Conservation (phyloP, 176 grass and related monocot genomes). For the Carex myosuroides region DNA sequence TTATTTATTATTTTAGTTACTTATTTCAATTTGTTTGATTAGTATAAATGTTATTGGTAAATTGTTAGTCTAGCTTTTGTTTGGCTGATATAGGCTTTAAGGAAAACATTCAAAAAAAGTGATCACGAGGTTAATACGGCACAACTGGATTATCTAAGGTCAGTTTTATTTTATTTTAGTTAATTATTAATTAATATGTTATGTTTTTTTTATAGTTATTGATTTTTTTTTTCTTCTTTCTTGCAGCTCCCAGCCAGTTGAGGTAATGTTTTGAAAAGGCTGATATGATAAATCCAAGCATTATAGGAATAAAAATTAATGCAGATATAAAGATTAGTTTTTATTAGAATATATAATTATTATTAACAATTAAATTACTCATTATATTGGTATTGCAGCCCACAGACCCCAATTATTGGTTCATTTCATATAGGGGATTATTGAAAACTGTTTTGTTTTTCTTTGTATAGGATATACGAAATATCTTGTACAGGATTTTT, state of each 20-base stretch:
- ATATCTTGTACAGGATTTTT: neutral
- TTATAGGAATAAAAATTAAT: neutral
- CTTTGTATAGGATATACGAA: neutral
- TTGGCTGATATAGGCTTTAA: conserved; percentile 8
- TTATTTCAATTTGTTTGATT: neutral
- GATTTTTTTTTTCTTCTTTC: neutral
- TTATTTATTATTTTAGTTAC: neutral
- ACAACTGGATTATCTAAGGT: neutral
- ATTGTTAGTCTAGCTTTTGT: neutral
- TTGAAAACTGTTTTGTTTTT: neutral
- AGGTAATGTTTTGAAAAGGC: neutral
- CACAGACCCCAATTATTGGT: neutral
- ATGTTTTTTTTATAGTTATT: neutral
- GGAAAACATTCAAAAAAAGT: conserved; percentile 10
- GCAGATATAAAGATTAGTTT: neutral
- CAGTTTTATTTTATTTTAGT: neutral
- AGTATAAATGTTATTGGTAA: too few species aligned
- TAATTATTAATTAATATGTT: neutral
- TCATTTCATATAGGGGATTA: neutral
- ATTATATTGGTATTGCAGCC: neutral
- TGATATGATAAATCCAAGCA: neutral
- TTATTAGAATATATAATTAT: neutral
- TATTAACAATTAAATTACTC: neutral
- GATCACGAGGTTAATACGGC: neutral
- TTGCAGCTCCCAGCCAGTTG: neutral